Conservation (phyloP, 2,329 filamentous ascomycete genomes). For the Paracamarosporium sp. region DNA sequence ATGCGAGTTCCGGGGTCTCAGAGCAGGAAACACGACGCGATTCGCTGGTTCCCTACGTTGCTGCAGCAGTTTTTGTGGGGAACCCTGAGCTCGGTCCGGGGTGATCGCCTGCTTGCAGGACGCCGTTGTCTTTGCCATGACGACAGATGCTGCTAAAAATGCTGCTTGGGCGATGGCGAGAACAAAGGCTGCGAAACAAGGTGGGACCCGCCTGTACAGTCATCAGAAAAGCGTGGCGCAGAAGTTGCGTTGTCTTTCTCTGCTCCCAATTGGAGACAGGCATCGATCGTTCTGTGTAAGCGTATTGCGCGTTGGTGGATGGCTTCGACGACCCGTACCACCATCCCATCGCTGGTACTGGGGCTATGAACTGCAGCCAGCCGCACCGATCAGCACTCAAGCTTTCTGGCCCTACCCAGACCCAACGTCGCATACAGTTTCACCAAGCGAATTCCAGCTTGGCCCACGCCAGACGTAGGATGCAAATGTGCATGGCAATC, state of each 20-base stretch:
- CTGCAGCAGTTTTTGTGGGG: constrained; percentile 11
- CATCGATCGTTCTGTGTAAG: neutral
- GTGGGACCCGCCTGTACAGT: neutral
- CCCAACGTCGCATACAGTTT: neutral
- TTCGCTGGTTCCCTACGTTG: constrained; percentile 22
- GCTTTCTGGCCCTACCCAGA: too few species aligned
- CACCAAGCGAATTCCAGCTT: neutral
- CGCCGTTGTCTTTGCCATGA: constrained; percentile 8
- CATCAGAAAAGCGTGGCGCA: neutral
- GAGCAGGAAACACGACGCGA: neutral
- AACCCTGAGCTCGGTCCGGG: constrained; percentile 14
- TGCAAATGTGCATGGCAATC: neutral
- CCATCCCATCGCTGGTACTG: neutral
- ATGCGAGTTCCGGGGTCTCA: constrained; percentile 12
- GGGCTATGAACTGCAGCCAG: too few species aligned
- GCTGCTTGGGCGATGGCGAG: constrained; percentile 3
- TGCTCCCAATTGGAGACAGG: neutral
- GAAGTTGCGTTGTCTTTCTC: neutral
- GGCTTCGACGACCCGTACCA: neutral
- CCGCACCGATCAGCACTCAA: neutral
- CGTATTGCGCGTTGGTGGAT: neutral
- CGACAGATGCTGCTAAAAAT: constrained; percentile 5
- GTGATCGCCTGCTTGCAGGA: constrained; percentile 10
- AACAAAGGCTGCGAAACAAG: neutral
- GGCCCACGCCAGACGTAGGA: neutral